Evolutionary conservation across 805 yeast genomes (phyloP).

Genomic region (Candida sakaeoensis): DNA sequence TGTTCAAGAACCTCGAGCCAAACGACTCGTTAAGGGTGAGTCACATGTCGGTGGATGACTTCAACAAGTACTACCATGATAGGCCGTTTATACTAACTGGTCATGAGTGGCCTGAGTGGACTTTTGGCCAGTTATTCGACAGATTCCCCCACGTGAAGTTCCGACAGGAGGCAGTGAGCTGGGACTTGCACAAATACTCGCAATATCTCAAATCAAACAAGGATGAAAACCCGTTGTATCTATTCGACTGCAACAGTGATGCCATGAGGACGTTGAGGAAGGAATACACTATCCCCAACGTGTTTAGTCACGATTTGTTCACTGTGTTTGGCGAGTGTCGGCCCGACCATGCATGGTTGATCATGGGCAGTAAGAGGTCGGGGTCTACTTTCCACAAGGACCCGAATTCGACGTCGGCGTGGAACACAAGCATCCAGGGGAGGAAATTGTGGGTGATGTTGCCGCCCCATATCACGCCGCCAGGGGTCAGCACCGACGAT

Average conservation of each 20-base stretch:
- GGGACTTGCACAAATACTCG: constrained; percentile 63
- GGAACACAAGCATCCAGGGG: constrained; percentile 80
- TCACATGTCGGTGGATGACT: constrained; percentile 47
- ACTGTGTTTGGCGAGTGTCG: constrained; percentile 56
- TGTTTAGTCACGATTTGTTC: constrained; percentile 61
- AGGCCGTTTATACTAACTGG: constrained; percentile 62
- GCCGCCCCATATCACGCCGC: constrained; percentile 73
- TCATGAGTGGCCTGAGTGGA: constrained; percentile 63
- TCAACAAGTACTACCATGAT: constrained; percentile 43
- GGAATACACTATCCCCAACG: constrained; percentile 53
- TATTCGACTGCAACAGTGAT: constrained; percentile 76
- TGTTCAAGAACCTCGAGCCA: constrained; percentile 48
- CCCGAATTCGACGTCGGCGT: constrained; percentile 86
- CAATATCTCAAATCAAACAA: constrained; percentile 56
- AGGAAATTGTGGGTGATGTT: constrained; percentile 84
- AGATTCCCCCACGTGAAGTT: constrained; percentile 61
- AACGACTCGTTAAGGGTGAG: too few species aligned
- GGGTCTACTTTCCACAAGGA: constrained; percentile 94
- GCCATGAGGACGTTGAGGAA: constrained; percentile 56
- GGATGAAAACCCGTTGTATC: constrained; percentile 83
- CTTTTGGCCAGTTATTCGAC: constrained; percentile 41
- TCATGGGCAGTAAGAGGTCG: constrained; percentile 74
- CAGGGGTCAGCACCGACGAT: constrained; percentile 76
- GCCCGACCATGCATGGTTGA: constrained; percentile 92
- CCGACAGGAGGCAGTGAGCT: constrained; percentile 81